A percentile compares a stretch with the other conserved stretches of the same genome.
These are phyloP conservation scores for Crithidia expoeki DNA, from an alignment of 208 protist genomes.

Conservation along the genomic window DNA sequence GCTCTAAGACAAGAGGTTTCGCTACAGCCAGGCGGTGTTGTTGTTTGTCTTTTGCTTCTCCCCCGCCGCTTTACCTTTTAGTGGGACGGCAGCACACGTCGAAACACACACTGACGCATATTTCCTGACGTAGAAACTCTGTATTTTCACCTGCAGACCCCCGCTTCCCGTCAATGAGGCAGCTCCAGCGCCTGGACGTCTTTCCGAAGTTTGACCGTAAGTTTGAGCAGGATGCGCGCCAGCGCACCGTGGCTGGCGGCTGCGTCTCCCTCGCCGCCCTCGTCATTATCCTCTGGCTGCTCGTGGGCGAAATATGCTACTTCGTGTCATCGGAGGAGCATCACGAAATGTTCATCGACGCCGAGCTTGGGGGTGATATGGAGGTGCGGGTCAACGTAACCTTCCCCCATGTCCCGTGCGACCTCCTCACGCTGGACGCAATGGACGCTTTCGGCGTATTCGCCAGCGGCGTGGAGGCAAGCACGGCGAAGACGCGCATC, in stretches of 20 bases:
- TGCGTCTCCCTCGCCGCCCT: constrained; percentile 60
- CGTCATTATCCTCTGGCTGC: constrained; percentile 55
- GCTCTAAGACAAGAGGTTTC: too few relatives aligned
- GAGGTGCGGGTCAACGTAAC: constrained; percentile 74
- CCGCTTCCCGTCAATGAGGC: constrained; percentile 22
- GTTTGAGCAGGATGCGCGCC: constrained; percentile 77
- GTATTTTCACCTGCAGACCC: too few relatives aligned
- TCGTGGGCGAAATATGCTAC: constrained; percentile 71
- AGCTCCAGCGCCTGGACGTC: constrained; percentile 70
- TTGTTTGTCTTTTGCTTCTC: too few relatives aligned
- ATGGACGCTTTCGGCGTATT: constrained; percentile 75
- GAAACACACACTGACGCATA: too few relatives aligned
- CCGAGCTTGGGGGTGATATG: constrained; percentile 63
- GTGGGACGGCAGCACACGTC: too few relatives aligned
- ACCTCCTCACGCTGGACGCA: constrained; percentile 74
- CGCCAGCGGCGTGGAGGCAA: constrained; percentile 32
- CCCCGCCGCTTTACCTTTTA: too few relatives aligned
- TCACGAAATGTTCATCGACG: constrained; percentile 81
- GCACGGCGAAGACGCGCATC: constrained; percentile 63
- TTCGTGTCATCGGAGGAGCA: constrained; percentile 63
- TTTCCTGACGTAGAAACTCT: too few relatives aligned
- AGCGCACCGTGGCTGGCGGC: constrained; percentile 57
- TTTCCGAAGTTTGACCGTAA: constrained; percentile 91
- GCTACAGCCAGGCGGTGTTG: too few relatives aligned
- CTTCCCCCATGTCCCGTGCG: constrained; percentile 76